A percentile compares a stretch with the other conserved stretches of the same genome.
These are phyloP conservation scores for Zygotorulaspora chibaensis DNA, from an alignment of 805 yeast genomes.

Conservation along the genomic window DNA sequence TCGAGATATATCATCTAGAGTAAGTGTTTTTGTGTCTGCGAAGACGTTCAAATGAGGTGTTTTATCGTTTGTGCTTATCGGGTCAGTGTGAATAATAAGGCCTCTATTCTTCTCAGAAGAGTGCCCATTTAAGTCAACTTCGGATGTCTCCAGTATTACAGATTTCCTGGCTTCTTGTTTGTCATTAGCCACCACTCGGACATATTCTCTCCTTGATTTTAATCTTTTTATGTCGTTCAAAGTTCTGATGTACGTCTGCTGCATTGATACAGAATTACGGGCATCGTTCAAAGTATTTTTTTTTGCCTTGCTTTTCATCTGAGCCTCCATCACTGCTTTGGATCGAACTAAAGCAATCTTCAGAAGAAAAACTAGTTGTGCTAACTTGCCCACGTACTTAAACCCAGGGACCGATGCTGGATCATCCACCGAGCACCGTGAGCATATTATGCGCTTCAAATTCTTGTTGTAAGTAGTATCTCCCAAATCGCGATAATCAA, in stretches of 20 bases:
- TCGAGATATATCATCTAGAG: constrained; percentile 93
- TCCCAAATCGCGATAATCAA: constrained; percentile 39
- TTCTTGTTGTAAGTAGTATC: constrained; percentile 45
- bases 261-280: constrained; percentile 27
- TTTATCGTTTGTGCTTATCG: constrained; percentile 46
- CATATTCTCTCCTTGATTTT: constrained; percentile 67
- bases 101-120: constrained; percentile 27
- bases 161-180: constrained; percentile 65
- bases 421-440: constrained; percentile 53
- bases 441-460: constrained; percentile 47
- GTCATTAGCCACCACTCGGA: constrained; percentile 39
- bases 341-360: constrained; percentile 81
- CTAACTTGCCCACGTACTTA: constrained; percentile 57
- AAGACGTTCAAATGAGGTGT: constrained; percentile 40
- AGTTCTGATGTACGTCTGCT: constrained; percentile 61
- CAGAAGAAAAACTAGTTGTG: constrained; percentile 70
- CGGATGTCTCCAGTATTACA: constrained; percentile 52
- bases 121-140: constrained; percentile 23
- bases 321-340: constrained; percentile 51
- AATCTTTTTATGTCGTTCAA: constrained; percentile 72
- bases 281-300: constrained; percentile 7
- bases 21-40: constrained; percentile 76
- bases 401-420: constrained; percentile 53
- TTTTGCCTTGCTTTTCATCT: constrained; percentile 20
- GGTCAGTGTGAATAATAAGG: constrained; percentile 30